Conservation (phyloP, 2,329 filamentous ascomycete species). For the Pestalotiopsis sp. region DNA sequence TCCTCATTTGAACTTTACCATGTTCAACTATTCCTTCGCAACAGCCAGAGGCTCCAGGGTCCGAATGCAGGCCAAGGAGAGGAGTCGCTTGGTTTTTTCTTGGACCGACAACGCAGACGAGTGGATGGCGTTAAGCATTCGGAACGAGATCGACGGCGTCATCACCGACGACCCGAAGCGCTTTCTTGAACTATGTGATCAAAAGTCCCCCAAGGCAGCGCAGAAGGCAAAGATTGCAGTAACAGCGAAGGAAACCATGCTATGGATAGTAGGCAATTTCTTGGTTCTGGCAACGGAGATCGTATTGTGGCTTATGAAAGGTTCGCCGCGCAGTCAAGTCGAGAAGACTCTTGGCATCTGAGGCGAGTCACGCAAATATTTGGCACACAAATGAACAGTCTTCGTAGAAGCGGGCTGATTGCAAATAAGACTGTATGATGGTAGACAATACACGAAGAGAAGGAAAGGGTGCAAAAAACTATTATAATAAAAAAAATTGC, state of each 20-base stretch:
- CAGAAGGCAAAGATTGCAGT: neutral
- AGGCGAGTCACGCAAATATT: neutral
- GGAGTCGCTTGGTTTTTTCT: neutral
- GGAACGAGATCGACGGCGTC: conserved; percentile 8
- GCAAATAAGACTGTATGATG: too few species aligned
- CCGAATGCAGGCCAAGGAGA: neutral
- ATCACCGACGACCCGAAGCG: conserved; percentile 10
- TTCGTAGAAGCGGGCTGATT: too few species aligned
- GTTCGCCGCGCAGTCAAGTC: neutral
- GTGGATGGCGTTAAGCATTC: conserved; percentile 8
- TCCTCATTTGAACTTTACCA: neutral
- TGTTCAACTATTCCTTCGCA: conserved; percentile 10
- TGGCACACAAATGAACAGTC: neutral
- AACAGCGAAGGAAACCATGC: neutral
- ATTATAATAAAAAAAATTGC: too few species aligned
- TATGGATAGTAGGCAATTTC: neutral
- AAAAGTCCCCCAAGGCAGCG: neutral
- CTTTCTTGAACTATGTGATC: conserved; percentile 1
- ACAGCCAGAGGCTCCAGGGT: neutral
- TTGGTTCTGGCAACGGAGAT: neutral
- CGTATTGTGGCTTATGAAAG: neutral
- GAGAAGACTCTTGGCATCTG: neutral
- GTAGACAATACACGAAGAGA: too few species aligned
- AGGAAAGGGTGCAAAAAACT: too few species aligned
- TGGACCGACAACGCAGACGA: conserved; percentile 11